These are phyloP conservation scores for Pestalotiopsis sp. DNA, from an alignment of 2,329 filamentous ascomycete species.

Conservation along the genomic window DNA sequence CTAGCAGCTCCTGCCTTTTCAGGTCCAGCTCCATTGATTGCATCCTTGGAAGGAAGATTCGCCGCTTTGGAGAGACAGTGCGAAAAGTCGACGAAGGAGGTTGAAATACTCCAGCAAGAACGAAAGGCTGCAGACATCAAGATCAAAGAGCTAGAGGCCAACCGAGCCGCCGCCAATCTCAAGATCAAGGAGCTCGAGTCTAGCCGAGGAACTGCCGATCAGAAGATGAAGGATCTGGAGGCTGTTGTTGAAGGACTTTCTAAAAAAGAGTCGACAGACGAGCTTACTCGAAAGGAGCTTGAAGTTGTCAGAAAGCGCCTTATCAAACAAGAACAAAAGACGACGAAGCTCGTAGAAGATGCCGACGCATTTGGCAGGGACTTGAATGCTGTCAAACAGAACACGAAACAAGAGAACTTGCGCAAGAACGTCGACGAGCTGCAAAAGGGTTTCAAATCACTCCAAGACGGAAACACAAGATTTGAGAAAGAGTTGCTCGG, in stretches of 20 bases:
- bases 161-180: neutral
- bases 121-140: neutral
- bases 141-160: neutral
- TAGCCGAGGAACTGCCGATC: neutral
- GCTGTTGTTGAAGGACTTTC: neutral
- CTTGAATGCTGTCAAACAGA: neutral
- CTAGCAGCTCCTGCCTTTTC: neutral
- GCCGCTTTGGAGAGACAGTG: constrained; percentile 20
- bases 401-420: neutral
- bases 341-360: neutral
- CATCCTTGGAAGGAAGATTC: constrained; percentile 25
- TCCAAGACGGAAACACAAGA: neutral
- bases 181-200: neutral
- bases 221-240: neutral
- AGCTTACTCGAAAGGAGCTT: neutral
- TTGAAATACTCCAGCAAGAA: constrained; percentile 17
- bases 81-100: constrained; percentile 12
- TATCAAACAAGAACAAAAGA: too few relatives aligned
- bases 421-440: too few relatives aligned
- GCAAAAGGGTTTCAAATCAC: neutral
- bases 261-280: neutral
- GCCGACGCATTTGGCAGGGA: neutral
- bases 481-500: neutral
- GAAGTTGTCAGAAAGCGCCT: neutral
- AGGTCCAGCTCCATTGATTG: constrained; percentile 18